phyloP scores from a whole-genome alignment of 2,329 filamentous ascomycete genomes.

The Huntiella omanensis region DNA sequence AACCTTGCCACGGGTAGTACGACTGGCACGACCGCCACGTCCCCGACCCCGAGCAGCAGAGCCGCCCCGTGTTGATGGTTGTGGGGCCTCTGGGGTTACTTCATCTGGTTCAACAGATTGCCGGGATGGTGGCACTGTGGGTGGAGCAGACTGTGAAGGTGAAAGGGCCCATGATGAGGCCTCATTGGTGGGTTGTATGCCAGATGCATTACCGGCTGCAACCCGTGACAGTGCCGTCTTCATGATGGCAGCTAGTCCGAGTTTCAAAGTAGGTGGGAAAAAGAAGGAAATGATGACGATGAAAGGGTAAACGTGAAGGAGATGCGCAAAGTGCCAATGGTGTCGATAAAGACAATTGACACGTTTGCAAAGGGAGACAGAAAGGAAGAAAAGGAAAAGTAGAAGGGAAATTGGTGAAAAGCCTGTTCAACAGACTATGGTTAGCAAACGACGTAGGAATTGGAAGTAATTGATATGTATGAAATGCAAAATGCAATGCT shows the following conservation, averaged over 20 bases:
- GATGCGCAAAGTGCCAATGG: no score
- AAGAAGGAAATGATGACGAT: not conserved
- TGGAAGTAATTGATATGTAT: not conserved
- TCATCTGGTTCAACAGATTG: constrained; percentile 19
- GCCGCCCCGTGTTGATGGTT: constrained; percentile 16
- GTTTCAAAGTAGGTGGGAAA: not conserved
- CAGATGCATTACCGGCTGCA: not conserved
- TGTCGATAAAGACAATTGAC: not conserved
- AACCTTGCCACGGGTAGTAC: constrained; percentile 12
- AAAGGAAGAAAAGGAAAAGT: not conserved
- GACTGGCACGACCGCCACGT: constrained; percentile 14
- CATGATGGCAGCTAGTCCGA: not conserved
- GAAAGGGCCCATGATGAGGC: constrained; percentile 2
- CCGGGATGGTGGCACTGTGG: constrained; percentile 13
- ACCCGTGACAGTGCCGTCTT: no score
- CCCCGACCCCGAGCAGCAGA: constrained; percentile 16
- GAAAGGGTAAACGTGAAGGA: not conserved
- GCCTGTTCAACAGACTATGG: not conserved
- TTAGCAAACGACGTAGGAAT: not conserved
- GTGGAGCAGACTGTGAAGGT: not conserved
- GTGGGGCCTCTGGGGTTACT: not conserved
- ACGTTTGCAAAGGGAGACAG: not conserved
- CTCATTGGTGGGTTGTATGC: not conserved
- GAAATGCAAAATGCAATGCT: not conserved
- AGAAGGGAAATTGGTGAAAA: not conserved